Conservation (phyloP, 805 yeast species). For the Kodamaea leandrae region DNA sequence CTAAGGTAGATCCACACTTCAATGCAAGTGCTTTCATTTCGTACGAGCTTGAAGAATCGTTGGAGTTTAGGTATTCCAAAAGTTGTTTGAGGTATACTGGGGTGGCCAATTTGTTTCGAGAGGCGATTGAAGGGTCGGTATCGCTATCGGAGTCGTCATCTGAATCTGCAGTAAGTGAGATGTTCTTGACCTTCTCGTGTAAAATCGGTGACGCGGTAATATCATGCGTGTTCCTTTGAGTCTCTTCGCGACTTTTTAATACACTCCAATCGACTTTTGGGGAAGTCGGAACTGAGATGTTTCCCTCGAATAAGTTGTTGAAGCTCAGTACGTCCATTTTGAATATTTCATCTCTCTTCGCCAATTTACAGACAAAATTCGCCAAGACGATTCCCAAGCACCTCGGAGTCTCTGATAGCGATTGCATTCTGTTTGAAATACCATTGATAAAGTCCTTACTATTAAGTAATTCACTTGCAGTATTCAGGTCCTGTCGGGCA, state of each 20-base stretch:
- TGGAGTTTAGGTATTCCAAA: constrained; percentile 50
- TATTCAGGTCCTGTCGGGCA: constrained; percentile 16
- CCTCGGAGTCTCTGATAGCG: constrained; percentile 46
- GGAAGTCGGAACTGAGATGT: too few relatives aligned
- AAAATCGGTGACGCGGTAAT: neutral
- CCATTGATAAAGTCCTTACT: constrained; percentile 44
- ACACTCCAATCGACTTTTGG: too few relatives aligned
- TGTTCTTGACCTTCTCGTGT: neutral
- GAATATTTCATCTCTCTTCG: constrained; percentile 31
- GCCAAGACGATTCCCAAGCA: constrained; percentile 58
- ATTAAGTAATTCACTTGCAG: constrained; percentile 29
- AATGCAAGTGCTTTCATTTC: constrained; percentile 52
- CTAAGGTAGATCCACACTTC: constrained; percentile 52
- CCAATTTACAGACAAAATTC: constrained; percentile 41
- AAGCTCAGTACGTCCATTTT: constrained; percentile 11
- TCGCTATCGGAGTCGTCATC: constrained; percentile 38
- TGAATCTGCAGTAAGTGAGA: neutral
- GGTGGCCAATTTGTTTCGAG: constrained; percentile 33
- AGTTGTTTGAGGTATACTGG: constrained; percentile 78
- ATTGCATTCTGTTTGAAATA: constrained; percentile 53
- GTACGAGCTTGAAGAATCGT: constrained; percentile 44
- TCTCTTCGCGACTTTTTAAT: neutral
- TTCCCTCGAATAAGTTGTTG: neutral
- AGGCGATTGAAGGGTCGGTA: constrained; percentile 47
- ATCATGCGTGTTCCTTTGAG: neutral